Percentiles rank a stretch among this genome's conserved stretches.
These are phyloP conservation scores for Ascochyta lentis DNA, from an alignment of 2,329 filamentous ascomycete species.

Conservation along the genomic window DNA sequence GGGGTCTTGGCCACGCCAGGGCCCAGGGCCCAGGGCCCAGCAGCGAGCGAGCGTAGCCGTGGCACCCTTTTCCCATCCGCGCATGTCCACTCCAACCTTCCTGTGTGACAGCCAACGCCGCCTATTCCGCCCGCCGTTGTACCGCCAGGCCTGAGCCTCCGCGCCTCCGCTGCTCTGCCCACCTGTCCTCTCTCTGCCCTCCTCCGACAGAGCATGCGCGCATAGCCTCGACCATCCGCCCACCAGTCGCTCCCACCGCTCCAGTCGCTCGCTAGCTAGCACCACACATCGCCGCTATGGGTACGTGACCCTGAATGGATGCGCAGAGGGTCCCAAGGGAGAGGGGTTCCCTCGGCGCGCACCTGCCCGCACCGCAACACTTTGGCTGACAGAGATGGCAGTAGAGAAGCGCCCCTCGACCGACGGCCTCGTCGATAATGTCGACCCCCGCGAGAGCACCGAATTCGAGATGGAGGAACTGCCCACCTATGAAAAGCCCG, in stretches of 20 bases:
- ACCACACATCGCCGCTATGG: constrained; percentile 32
- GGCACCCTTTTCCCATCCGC: constrained; percentile 15
- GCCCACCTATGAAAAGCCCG: constrained; percentile 43
- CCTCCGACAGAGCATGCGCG: constrained; percentile 30
- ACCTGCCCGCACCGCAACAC: not conserved
- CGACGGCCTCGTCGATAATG: constrained; percentile 49
- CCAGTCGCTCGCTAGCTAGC: constrained; percentile 24
- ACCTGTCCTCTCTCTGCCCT: constrained; percentile 21
- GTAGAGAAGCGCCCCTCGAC: constrained; percentile 48
- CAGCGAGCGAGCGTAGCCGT: constrained; percentile 1
- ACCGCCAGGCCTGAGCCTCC: constrained; percentile 21
- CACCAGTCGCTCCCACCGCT: constrained; percentile 25
- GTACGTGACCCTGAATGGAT: constrained; percentile 26
- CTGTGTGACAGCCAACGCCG: constrained; percentile 15
- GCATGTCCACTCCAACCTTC: not conserved
- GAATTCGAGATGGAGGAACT: constrained; percentile 43
- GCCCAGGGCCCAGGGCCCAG: constrained; percentile 6
- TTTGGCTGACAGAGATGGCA: constrained; percentile 27
- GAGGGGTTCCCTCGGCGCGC: too few species aligned
- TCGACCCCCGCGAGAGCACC: constrained; percentile 42
- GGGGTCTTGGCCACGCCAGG: constrained; percentile 5
- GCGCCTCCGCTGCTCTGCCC: constrained; percentile 23
- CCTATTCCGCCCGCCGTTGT: constrained; percentile 13
- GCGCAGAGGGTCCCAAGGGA: not conserved
- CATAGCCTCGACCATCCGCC: constrained; percentile 29